Evolutionary conservation across 2,329 filamentous ascomycete species (phyloP).

Genomic region (Mollisia scopiformis): DNA sequence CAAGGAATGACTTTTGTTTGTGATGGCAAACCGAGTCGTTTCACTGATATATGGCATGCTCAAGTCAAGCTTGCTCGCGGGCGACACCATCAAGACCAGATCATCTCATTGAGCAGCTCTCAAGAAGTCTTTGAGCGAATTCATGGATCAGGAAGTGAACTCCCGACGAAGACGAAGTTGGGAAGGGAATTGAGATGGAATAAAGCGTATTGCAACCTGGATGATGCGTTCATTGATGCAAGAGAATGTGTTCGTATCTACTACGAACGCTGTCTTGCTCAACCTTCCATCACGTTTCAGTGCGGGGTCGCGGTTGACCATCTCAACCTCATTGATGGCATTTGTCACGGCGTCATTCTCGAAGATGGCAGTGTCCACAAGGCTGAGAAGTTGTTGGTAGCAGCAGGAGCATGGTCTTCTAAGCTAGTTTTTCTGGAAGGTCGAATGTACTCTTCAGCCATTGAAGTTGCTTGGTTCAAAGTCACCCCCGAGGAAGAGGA

Average conservation of each 20-base stretch:
- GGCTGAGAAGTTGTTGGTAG: background rate
- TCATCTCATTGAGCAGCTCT: background rate
- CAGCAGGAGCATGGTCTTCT: background rate
- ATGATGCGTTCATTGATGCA: background rate
- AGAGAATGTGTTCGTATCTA: background rate
- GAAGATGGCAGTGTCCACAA: background rate
- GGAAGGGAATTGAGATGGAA: background rate
- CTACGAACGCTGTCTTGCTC: background rate
- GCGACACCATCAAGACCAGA: background rate
- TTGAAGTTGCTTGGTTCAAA: conserved; percentile 34
- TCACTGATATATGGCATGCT: background rate
- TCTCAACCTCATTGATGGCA: background rate
- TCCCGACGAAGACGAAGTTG: background rate
- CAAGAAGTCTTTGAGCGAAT: background rate
- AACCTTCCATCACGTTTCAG: background rate
- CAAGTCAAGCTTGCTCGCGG: background rate
- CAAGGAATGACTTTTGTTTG: background rate
- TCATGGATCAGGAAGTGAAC: background rate
- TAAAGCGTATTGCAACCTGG: background rate
- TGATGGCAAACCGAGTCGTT: background rate
- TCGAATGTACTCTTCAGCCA: background rate
- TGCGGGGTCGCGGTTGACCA: background rate
- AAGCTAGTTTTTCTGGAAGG: background rate
- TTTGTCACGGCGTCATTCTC: background rate
- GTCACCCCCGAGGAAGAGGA: conserved; percentile 28